phyloP scores from a whole-genome alignment of 345 rosid genomes.

The Hypericum perforatum region DNA sequence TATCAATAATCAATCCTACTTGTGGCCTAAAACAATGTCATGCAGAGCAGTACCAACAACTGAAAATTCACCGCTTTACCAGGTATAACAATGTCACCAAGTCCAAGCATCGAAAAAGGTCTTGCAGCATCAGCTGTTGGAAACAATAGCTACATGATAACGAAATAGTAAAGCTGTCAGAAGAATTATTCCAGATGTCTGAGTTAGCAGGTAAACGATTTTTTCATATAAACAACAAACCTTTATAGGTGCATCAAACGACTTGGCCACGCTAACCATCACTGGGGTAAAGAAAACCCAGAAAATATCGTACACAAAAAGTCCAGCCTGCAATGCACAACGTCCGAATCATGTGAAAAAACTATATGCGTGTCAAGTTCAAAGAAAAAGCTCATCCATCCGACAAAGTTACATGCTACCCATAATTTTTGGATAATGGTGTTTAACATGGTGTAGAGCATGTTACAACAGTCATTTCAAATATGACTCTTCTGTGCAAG shows the following conservation, averaged over 20 bases:
- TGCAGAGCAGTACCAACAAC: slow-evolving; percentile 3
- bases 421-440: no score
- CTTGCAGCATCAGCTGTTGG: slow-evolving; percentile 68
- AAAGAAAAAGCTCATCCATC: no score
- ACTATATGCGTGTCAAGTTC: no score
- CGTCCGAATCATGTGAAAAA: no score
- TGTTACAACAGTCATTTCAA: no score
- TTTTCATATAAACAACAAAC: slow-evolving; percentile 32
- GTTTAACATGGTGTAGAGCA: no score
- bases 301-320: slow-evolving; percentile 91
- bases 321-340: slow-evolving; percentile 59
- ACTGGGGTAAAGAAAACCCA: slow-evolving; percentile 99
- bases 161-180: slow-evolving; percentile 1
- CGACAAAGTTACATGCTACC: no score
- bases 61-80: slow-evolving; percentile 35
- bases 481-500: no score
- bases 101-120: slow-evolving; percentile 98
- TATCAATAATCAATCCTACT: neutral
- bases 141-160: slow-evolving; percentile 65
- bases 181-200: neutral
- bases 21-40: neutral
- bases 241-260: slow-evolving; percentile 99
- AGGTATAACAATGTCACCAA: slow-evolving; percentile 98
- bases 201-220: neutral
- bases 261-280: slow-evolving; percentile 98